Percentiles rank a stretch among this genome's conserved stretches.
phyloP scores from a whole-genome alignment of 495 filamentous ascomycete species.

The Penicillium psychrofluorescens region DNA sequence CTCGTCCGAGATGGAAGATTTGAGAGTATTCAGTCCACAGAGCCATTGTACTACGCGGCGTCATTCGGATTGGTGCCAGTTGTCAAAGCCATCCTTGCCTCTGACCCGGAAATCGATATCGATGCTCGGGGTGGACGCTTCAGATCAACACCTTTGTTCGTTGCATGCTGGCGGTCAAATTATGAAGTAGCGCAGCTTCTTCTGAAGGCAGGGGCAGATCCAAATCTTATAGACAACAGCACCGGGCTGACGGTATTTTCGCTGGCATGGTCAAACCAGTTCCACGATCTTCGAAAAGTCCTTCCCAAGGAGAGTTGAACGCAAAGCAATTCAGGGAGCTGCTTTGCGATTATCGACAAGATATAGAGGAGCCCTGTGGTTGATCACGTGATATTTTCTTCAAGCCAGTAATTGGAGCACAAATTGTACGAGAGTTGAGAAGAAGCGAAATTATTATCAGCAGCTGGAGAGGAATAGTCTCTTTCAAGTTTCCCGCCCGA shows the following conservation, averaged over 20 bases:
- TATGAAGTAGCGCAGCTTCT: slow-evolving; percentile 11
- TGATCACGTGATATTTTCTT: too few relatives aligned
- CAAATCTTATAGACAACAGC: slow-evolving; percentile 10
- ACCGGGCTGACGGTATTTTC: not conserved
- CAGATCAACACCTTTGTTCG: slow-evolving; percentile 13
- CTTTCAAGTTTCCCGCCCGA: too few relatives aligned
- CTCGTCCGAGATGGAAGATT: not conserved
- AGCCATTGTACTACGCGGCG: slow-evolving; percentile 18
- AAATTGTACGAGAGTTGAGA: too few relatives aligned
- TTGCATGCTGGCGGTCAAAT: slow-evolving; percentile 11
- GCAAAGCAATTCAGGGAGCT: too few relatives aligned
- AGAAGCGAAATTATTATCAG: too few relatives aligned
- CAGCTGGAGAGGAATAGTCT: too few relatives aligned
- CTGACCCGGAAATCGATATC: slow-evolving; percentile 10
- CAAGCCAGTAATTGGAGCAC: too few relatives aligned
- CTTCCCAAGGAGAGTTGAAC: too few relatives aligned
- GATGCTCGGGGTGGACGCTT: slow-evolving; percentile 16
- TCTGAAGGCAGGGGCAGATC: slow-evolving; percentile 13
- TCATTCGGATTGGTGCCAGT: slow-evolving; percentile 17
- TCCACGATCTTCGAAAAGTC: too few relatives aligned
- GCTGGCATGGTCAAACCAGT: not conserved
- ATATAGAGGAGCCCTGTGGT: too few relatives aligned
- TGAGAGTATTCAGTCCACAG: slow-evolving; percentile 8
- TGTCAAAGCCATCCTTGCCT: slow-evolving; percentile 10
- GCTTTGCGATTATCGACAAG: too few relatives aligned